Evolutionary conservation across 2,329 filamentous ascomycete genomes (phyloP), one percentile per base, ranked within the genome.

Genomic region (Colletotrichum coccodes): DNA sequence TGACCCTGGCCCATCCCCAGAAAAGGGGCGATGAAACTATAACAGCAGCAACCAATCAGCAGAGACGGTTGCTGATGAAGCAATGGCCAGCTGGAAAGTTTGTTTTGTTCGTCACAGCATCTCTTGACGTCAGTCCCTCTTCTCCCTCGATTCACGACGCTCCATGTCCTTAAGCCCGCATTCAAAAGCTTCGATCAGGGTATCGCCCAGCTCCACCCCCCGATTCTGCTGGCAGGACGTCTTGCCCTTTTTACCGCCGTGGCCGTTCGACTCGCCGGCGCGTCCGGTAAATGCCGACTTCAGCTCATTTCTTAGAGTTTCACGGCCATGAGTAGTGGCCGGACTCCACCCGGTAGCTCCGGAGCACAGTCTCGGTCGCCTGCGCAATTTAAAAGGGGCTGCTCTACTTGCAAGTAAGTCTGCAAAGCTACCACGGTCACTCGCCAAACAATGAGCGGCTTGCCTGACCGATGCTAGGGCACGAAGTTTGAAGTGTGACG

Each of bases 401-500:
- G 71, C 49, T 40, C 40, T 9, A 63, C 66, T 38, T 70, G 66
- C 71, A 71, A 56, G 71, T 71, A 32, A 57, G 61, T 47, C 4
- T 47, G 21, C 18, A 4, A 9, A 28, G 16, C 9, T 26, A 9
- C 21, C n/a, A 18, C 28, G 4, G 30, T n/a, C 30, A 7, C 62
- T 18, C 26, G 47, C 3, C 2, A 14, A n/a, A 46, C 8, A 11
- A 34, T 26, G 6, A 6, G 11, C 3, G 18, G 26, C 8, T 7
- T 1, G 2, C 11, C 38, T 70, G 32, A 34, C 59, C 32, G 21
- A 12, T 30, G 0, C 28, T 8, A 76, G 75, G 50, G 44, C 60
- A 6, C 69, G 74, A 14, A 73, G 67, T n/a, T 70, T 76, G 40
- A 76, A 75, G 47, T 76, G 74, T 54, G 75, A 75, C 60, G 75